These are phyloP conservation scores for Sugiyamaella americana DNA, from an alignment of 805 yeast genomes.

Conservation along the genomic window DNA sequence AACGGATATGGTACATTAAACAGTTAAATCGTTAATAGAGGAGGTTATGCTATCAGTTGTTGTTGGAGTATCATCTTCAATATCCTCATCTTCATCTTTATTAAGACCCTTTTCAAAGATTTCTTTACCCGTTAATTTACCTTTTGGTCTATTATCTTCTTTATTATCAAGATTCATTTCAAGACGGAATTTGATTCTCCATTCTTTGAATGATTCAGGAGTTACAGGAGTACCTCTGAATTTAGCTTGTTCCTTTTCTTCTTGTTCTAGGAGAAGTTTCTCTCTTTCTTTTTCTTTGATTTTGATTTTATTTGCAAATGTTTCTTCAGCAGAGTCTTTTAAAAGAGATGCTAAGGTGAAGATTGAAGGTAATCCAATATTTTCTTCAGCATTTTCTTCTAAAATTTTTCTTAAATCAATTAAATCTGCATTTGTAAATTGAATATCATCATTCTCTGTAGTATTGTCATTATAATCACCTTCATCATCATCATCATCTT, in stretches of 20 bases:
- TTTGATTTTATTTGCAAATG: constrained; percentile 54
- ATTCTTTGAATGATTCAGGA: constrained; percentile 56
- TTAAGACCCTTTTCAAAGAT: constrained; percentile 88
- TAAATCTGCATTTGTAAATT: constrained; percentile 10
- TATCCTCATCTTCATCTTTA: constrained; percentile 55
- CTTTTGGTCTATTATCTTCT: constrained; percentile 49
- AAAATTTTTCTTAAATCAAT: constrained; percentile 24
- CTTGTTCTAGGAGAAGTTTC: constrained; percentile 53
- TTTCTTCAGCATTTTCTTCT: constrained; percentile 51
- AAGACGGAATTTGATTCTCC: constrained; percentile 68
- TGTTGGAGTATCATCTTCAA: constrained; percentile 29
- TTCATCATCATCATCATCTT: constrained; percentile 37
- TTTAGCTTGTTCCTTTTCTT: constrained; percentile 80
- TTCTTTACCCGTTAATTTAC: constrained; percentile 79
- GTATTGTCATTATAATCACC: constrained; percentile 37
- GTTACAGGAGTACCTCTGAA: constrained; percentile 90
- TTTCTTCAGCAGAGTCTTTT: constrained; percentile 73
- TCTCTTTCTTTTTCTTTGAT: constrained; percentile 53
- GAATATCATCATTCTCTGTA: constrained; percentile 41
- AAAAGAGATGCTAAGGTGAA: constrained; percentile 71
- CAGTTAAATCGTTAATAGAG: background rate
- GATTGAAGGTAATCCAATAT: constrained; percentile 86
- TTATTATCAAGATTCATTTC: constrained; percentile 67
- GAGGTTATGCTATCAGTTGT: background rate
- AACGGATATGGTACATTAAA: background rate